phyloP scores from a whole-genome alignment of 345 rosid genomes.

The Fremontodendron californicum region DNA sequence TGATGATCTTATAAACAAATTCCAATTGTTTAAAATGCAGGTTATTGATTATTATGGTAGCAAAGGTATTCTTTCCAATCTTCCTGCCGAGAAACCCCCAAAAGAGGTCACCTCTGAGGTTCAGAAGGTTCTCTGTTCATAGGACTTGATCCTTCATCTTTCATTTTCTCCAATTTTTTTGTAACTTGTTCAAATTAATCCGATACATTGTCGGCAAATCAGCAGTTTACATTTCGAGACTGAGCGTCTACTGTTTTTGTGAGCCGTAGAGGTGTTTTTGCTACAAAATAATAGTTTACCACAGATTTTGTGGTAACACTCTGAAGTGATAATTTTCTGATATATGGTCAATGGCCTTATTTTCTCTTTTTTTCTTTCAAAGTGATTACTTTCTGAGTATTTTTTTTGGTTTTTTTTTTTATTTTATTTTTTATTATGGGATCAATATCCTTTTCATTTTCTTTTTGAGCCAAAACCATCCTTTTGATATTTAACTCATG shows the following conservation, averaged over 20 bases:
- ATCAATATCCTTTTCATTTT: too few species aligned
- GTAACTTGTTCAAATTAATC: neutral
- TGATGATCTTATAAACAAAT: neutral
- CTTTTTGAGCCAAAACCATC: too few species aligned
- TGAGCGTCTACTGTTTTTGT: neutral
- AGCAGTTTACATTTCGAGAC: neutral
- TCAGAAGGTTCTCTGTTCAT: slow-evolving; percentile 57
- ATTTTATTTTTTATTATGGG: too few species aligned
- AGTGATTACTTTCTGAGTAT: too few species aligned
- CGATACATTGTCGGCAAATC: neutral
- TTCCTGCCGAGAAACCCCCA: slow-evolving; percentile 70
- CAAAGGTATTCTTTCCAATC: slow-evolving; percentile 59
- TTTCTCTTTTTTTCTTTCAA: too few species aligned
- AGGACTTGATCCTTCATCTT: neutral
- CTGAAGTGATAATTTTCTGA: neutral
- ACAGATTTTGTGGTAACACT: neutral
- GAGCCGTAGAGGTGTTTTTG: neutral
- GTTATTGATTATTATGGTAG: slow-evolving; percentile 68
- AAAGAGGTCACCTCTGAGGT: slow-evolving; percentile 79
- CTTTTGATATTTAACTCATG: neutral
- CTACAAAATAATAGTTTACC: neutral
- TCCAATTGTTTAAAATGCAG: slow-evolving; percentile 28
- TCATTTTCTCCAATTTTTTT: neutral
- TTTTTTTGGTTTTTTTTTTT: too few species aligned
- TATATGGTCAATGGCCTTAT: too few species aligned